Evolutionary conservation across 331 rosid genomes (phyloP).

Genomic region (Pyrus hybrid): DNA sequence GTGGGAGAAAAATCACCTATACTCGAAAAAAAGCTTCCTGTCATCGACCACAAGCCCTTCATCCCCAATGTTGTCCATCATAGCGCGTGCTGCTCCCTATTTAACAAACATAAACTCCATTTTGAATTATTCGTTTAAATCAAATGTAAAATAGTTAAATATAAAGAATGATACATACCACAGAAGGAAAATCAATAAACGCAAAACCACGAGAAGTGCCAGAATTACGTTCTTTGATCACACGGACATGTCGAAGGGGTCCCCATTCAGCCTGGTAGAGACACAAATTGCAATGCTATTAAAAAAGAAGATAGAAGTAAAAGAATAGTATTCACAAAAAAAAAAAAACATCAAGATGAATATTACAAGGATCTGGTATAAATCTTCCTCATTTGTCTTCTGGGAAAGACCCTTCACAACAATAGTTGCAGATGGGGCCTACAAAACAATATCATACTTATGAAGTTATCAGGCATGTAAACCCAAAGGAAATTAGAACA

Average conservation of each 20-base stretch:
- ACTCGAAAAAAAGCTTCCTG: slow-evolving; percentile 84
- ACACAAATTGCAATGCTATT: slow-evolving; percentile 12
- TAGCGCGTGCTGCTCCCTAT: slow-evolving; percentile 78
- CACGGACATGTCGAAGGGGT: slow-evolving; percentile 93
- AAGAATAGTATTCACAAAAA: slow-evolving; percentile 13
- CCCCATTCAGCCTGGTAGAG: slow-evolving; percentile 88
- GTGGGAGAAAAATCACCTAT: slow-evolving; percentile 42
- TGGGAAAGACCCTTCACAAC: slow-evolving; percentile 98
- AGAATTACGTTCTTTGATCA: slow-evolving; percentile 89
- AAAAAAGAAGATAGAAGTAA: neutral
- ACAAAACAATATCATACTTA: slow-evolving; percentile 18
- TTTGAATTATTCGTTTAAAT: slow-evolving; percentile 15
- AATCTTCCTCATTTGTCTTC: slow-evolving; percentile 89
- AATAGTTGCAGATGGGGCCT: slow-evolving; percentile 97
- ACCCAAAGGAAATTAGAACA: slow-evolving; percentile 3
- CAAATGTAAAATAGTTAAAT: neutral
- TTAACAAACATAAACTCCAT: slow-evolving; percentile 23
- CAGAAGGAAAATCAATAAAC: slow-evolving; percentile 88
- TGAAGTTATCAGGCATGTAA: slow-evolving; percentile 3
- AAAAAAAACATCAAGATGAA: slow-evolving; percentile 20
- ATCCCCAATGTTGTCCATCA: slow-evolving; percentile 89
- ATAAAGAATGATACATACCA: slow-evolving; percentile 43
- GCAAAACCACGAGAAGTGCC: slow-evolving; percentile 98
- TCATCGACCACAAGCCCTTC: slow-evolving; percentile 86
- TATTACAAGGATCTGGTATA: slow-evolving; percentile 89